Evolutionary conservation across 1,284 basidiomycete species (phyloP), one percentile per base, ranked within the genome.

Genomic region (Porodaedalea pini): DNA sequence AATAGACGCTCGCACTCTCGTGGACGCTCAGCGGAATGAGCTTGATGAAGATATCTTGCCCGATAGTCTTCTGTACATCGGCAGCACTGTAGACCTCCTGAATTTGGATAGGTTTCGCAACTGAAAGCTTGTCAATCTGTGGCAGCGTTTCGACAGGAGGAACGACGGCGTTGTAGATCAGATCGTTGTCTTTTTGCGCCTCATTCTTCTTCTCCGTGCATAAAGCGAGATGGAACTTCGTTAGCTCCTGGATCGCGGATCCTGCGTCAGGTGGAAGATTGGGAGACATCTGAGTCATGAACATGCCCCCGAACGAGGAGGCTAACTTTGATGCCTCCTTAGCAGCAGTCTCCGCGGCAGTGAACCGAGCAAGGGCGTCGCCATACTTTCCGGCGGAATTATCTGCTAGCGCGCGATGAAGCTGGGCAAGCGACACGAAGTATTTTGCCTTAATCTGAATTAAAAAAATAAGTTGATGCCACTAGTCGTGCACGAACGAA

Each of bases 161-260:
- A 0, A 95, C 74, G 56, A 96, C 82, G n/a, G 93, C 93, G 69
- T 99, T 95, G 75, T 99, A 99, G 64, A 99, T 97, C 47, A 99
- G 81, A 68, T 99, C 96, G 70, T 99, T 99, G 74, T 98, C 94
- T 58, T 89, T 85, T 57, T 85, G 81, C 0, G 91, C 90, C 56
- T 91, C 86, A 51, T 73, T 78, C 68, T 86, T 88, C 56, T 84
- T 84, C 63, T 96, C 94, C 0, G 81, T 76, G 64, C 90, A 88
- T 27, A 94, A 73, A 1, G 89, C 82, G 5, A 88, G 76, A 62
- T 96, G 94, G 0, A 88, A 81, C 69, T 95, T 95, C 21, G 88
- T 86, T 47, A 95, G 84, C 57, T 95, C 93, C 19, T 80, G 73
- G 36, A 98, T 79, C 23, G 90, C 83, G 0, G 85, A 74, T 0